Evolutionary conservation across 225 moss, liverwort and hornwort genomes (phyloP), one percentile per base, ranked within the genome.

Genomic region (Physcomitrellopsis africana): DNA sequence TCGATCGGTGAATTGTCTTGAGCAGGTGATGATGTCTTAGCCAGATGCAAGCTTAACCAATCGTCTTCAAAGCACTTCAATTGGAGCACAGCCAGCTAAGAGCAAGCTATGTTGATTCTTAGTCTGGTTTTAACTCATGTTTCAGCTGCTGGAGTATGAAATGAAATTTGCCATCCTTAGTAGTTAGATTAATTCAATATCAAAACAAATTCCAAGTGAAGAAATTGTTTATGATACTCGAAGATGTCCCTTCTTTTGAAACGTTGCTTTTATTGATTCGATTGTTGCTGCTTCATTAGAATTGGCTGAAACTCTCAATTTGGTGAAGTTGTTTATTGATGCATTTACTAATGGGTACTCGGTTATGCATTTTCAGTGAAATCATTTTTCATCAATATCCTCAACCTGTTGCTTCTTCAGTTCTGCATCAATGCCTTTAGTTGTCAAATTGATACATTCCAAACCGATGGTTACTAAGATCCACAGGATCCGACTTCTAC

Each of bases 211-310:
- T 68, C 43, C 47, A 42, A 62, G 63, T 7, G 57, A 15, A 43
- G 48, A 18, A 18, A 42, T 7, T 72, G 53, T 60, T 29, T 54
- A 46, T 73, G 20, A 20, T 43, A 14, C 64, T 49, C 69, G 44
- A 59, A 51, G 20, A 51, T 74, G 42, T 26, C 32, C 54, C 32
- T 55, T 1, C 6, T 43, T 14, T 54, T 56, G 72, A 72, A 62
- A 43, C 55, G 24, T 22, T 63, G 63, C 54, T 19, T 27, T 68
- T 67, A 57, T 72, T 67, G 1, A 42, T 42, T 72, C 1, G 51
- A 27, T 63, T 81, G 47, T 42, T 81, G 61, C 67, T 67, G 67
- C 76, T 67, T 68, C 19, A 47, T 47, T 47, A 72, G 52, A 82
- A 65, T 65, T 59, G 23, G 60, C 32, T 37, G 32, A 37, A 65